Base-by-base conservation (phyloP, 768 basidiomycete genomes). In the Lactarius pseudohatsudake region DNA sequence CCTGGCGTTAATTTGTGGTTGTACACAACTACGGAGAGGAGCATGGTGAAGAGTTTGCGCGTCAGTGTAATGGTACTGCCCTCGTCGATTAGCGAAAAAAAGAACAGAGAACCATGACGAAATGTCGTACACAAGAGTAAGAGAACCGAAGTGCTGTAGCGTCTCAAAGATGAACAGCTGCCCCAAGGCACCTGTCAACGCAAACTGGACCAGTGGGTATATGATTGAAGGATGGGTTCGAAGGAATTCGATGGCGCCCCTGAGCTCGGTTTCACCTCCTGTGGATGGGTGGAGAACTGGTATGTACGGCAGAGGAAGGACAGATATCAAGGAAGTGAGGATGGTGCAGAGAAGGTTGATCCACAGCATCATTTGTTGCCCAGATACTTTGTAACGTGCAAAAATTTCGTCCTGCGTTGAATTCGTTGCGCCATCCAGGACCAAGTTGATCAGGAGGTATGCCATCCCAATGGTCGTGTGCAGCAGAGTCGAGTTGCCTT, bases 331-430 rank as follows among this genome's bases (percentile, higher is more conserved):
- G 1, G 84, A 80, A 26, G 91, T 88, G 64, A 93, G 75, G 43
- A 88, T 67, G 3, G 94, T 92, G 77, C 90, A 89, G 79, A 96
- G 89, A 32, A 91, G 71, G 75, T 95, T 96, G 77, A 99, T 96
- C 87, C 88, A 96, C 75, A 98, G 89, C 97, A 99, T 98, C 96
- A 99, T 98, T 75, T 99, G 97, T 76, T 97, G 95, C 9, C 97
- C 97, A 3, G 85, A 80, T 54, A 86, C 81, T 4, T 85, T 85
- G 78, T 91, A 87, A 15, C 83, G 81, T 30, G 86, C 80, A 78
- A 99, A 98, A 65, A 99, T 90, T 78, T 98, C 92, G 76, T 99
- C 97, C 76, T 99, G 97, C 2, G 96, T 96, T 13, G 93, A 92
- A 79, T 98, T 98, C 66, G 89, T 90, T 34, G 92, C 87, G 26